phyloP scores from a whole-genome alignment of 2,329 filamentous ascomycete genomes.

The Thelonectria rubi region DNA sequence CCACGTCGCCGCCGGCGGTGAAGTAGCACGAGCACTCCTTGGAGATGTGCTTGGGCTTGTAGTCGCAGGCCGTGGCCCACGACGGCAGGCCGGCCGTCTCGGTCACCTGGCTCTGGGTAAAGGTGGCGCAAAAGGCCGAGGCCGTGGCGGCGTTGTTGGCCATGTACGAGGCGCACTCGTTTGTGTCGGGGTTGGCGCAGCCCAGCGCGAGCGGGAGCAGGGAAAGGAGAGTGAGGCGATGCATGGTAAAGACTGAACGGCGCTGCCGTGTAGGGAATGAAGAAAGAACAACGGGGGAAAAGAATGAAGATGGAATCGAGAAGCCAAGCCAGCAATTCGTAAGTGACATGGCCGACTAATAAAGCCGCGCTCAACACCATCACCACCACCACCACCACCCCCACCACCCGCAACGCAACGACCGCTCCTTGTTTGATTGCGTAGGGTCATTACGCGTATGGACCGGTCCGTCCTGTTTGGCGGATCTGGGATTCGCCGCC shows the following conservation, averaged over 20 bases:
- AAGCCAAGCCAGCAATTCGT: not conserved
- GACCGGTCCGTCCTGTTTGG: slow-evolving; percentile 27
- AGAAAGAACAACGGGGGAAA: slow-evolving; percentile 13
- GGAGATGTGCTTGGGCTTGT: slow-evolving; percentile 42
- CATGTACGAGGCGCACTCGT: slow-evolving; percentile 35
- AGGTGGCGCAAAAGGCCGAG: slow-evolving; percentile 30
- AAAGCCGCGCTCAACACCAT: not conserved
- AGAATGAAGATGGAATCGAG: not conserved
- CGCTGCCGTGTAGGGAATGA: slow-evolving; percentile 28
- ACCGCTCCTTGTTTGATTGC: slow-evolving; percentile 26
- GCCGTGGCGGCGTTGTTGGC: slow-evolving; percentile 29
- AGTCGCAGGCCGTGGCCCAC: slow-evolving; percentile 44
- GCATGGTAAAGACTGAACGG: slow-evolving; percentile 32
- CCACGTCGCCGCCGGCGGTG: slow-evolving; percentile 32
- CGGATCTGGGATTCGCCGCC: slow-evolving; percentile 32
- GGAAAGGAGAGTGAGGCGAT: slow-evolving; percentile 34
- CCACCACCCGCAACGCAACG: not conserved
- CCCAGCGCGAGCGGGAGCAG: slow-evolving; percentile 37
- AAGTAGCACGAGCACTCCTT: slow-evolving; percentile 47
- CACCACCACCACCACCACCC: too few relatives aligned
- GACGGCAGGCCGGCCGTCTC: slow-evolving; percentile 41
- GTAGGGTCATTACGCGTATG: slow-evolving; percentile 13
- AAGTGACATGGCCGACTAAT: not conserved
- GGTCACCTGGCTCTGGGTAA: slow-evolving; percentile 32
- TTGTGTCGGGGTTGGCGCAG: slow-evolving; percentile 35